Evolutionary conservation across 2,329 filamentous ascomycete species (phyloP), one percentile per base, ranked within the genome.

Genomic region (Cordyceps pruinosa): DNA sequence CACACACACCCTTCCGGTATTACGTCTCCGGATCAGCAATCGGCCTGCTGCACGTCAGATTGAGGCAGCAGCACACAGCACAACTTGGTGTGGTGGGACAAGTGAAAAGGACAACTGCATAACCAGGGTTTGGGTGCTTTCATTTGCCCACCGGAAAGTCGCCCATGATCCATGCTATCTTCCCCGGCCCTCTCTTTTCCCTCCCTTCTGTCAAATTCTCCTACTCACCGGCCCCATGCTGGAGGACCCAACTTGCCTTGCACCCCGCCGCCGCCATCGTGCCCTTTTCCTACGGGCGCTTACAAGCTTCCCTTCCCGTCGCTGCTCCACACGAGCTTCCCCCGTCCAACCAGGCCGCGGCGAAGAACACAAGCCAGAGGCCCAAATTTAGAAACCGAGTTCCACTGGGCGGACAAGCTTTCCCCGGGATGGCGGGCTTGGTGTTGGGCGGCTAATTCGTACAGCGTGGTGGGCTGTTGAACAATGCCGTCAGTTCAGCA

Each of bases 1-100:
- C 23, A 4, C 13, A 28, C 47, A 15, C 34, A n/a, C 15, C 17
- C 21, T 17, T 4, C 37, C 37, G 37, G 37, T 25, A 52, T 52
- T 45, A 46, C 21, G 32, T 12, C 21, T 35, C 51, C 51, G 51
- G 51, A 54, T 54, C 51, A 54, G 28, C 51, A 46, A 54, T 54
- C 51, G 41, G 21, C 5, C 37, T 53, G 30, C 50, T 53, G 51
- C 51, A 37, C 51, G 51, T 54, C 51, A 45, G 51, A 46, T 53
- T 54, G 41, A 46, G 41, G 37, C 51, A 54, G 9, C 6, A 37
- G 39, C 21, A 35, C 35, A 15, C 15, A 45, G 8, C 44, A 21
- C 21, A 41, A 4, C n/a, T n/a, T 41, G 30, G 35, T 52, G 49
- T 42, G 49, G 26, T 23, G 44, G 44, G 26, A 44, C 41, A 44